Evolutionary conservation across 164 flowering plant genomes (phyloP), one percentile per base, ranked within the genome.

Genomic region (Warburgia ugandensis): DNA sequence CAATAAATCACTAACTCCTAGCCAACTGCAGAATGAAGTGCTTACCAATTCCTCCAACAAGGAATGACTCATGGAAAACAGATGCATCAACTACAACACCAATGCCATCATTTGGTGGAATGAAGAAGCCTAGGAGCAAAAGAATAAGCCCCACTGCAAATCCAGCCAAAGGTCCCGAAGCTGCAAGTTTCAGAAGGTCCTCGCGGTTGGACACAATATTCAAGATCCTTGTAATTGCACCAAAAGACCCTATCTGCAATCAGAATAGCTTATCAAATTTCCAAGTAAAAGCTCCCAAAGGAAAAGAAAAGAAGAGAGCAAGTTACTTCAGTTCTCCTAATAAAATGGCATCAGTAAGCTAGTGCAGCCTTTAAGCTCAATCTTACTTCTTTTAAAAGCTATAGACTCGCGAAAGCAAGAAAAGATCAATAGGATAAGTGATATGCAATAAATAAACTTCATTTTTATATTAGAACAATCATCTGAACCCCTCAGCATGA

Each of bases 221-320:
- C 26, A 63, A 30, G 29, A 88, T 88, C 73, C 99, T 83, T 45
- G 96, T 92, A 45, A 92, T 92, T 48, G 87, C 77, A 74, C 99
- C 96, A 76, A 79, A 91, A 52, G 90, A 91, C 70, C 99, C 96
- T 76, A 88, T 88, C 99, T 92, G 99, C 84, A 80, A 72, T 54
- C 76, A 74, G 71, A 58, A 45, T 39, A 67, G 48, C 55, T 48
- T 67, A 72, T 77, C 57, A 75, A 58, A 29, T 61, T 39, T 29
- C 38, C 31, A 30, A 7, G 29, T 29, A 23, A 35, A 50, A 13
- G n/a, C 19, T 23, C 22, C 23, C 11, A 36, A 36, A 29, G 33
- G 10, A 19, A 29, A 29, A 48, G 2, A 17, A 16, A 48, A 48
- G 9, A 29, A 29, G 21, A 22, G 20, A 37, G 41, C 17, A 37